Conservation (phyloP, 2,329 filamentous ascomycete genomes). For the Talaromyces piceae region DNA sequence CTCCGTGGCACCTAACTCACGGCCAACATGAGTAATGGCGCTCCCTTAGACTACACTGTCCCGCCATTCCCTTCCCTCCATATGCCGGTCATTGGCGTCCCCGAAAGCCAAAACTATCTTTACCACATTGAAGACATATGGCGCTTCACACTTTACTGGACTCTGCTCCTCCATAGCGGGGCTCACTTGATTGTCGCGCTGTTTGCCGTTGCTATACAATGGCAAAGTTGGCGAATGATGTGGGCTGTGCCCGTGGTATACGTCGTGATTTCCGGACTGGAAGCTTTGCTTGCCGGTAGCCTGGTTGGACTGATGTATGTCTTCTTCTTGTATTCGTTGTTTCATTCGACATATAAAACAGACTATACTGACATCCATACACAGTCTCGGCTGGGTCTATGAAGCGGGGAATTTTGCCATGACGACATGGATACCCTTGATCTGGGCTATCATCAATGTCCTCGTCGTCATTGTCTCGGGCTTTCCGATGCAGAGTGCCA, state of each 20-base stretch:
- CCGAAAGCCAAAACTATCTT: slow-evolving; percentile 56
- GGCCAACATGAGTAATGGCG: slow-evolving; percentile 28
- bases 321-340: background rate
- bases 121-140: slow-evolving; percentile 72
- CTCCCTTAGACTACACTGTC: slow-evolving; percentile 54
- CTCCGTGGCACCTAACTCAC: background rate
- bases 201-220: slow-evolving; percentile 67
- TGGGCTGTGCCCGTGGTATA: slow-evolving; percentile 70
- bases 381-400: slow-evolving; percentile 71
- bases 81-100: slow-evolving; percentile 56
- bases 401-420: slow-evolving; percentile 76
- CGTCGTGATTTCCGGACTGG: slow-evolving; percentile 61
- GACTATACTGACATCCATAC: slow-evolving; percentile 7
- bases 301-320: slow-evolving; percentile 72
- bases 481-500: slow-evolving; percentile 84
- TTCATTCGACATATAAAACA: background rate
- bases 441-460: slow-evolving; percentile 81
- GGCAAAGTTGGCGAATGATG: slow-evolving; percentile 41
- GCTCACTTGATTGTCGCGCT: slow-evolving; percentile 66
- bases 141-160: slow-evolving; percentile 84
- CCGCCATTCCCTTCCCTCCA: slow-evolving; percentile 77
- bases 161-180: slow-evolving; percentile 65
- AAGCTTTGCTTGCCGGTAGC: slow-evolving; percentile 73
- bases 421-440: slow-evolving; percentile 89
- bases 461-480: slow-evolving; percentile 76